Conservation (phyloP, 75 land plant genomes). For the Selaginella tamariscina region DNA sequence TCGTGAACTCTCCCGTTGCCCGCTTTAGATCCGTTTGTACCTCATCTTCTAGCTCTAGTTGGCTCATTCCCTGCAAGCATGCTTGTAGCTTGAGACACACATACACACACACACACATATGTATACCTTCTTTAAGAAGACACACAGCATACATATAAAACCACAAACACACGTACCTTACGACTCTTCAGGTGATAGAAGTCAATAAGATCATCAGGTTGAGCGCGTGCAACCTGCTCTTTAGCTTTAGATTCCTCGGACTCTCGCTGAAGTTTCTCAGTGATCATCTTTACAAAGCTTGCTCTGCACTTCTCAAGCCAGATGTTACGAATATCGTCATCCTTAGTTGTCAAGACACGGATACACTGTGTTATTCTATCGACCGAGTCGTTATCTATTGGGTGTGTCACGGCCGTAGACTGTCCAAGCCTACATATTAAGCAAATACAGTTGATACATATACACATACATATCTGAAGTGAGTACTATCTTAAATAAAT, state of each 20-base stretch:
- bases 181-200: conserved; percentile 88
- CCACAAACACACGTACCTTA: conserved; percentile 35
- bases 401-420: conserved; percentile 56
- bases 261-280: conserved; percentile 67
- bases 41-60: conserved; percentile 85
- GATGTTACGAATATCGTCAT: conserved; percentile 52
- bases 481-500: too few species aligned
- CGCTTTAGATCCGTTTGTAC: conserved; percentile 92
- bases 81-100: background rate
- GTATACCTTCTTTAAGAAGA: too few species aligned
- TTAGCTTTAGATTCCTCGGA: conserved; percentile 73
- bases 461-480: too few species aligned
- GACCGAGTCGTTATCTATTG: conserved; percentile 76
- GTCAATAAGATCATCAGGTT: conserved; percentile 90
- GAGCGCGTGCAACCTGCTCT: conserved; percentile 71
- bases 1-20: conserved; percentile 81
- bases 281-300: conserved; percentile 57
- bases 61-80: conserved; percentile 74
- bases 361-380: conserved; percentile 75
- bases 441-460: too few species aligned
- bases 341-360: conserved; percentile 53
- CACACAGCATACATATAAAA: background rate
- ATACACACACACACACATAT: too few species aligned
- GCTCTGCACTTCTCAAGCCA: conserved; percentile 64
- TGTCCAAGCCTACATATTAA: too few species aligned